These are phyloP conservation scores for Maudiozyma pseudohumilis DNA, from an alignment of 805 yeast species.

Conservation along the genomic window DNA sequence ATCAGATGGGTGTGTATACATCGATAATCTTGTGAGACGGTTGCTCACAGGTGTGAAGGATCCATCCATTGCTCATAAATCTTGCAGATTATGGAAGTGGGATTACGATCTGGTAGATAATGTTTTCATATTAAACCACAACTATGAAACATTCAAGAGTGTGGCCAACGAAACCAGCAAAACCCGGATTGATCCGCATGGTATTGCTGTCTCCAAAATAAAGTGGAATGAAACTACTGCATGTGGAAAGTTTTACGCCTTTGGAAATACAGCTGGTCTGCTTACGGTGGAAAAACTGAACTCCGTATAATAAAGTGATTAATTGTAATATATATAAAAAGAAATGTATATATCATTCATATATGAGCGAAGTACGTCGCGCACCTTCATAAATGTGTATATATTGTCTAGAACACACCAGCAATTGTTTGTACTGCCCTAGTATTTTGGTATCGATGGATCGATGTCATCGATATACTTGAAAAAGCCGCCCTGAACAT, in stretches of 20 bases:
- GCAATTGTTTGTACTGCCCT: conserved; percentile 3
- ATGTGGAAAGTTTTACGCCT: conserved; percentile 38
- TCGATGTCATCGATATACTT: conserved; percentile 60
- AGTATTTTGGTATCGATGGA: conserved; percentile 53
- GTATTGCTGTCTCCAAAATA: conserved; percentile 38
- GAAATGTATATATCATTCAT: no score
- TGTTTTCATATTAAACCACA: conserved; percentile 34
- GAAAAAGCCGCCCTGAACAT: conserved; percentile 69
- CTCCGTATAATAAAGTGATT: conserved; percentile 17
- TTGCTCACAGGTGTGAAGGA: conserved; percentile 30
- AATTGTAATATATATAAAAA: background rate
- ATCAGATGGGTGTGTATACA: conserved; percentile 38
- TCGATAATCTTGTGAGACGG: conserved; percentile 34
- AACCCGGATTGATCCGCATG: conserved; percentile 38
- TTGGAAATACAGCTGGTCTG: conserved; percentile 26
- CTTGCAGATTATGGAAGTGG: conserved; percentile 30
- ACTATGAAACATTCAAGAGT: conserved; percentile 30
- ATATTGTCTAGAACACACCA: no score
- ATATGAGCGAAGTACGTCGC: no score
- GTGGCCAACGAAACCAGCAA: conserved; percentile 20
- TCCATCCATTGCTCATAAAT: conserved; percentile 21
- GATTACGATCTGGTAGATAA: conserved; percentile 33
- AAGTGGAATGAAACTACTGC: conserved; percentile 47
- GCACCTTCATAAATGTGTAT: no score
- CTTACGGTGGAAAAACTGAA: conserved; percentile 19